These are phyloP conservation scores for Gardenia jasminoides DNA, from an alignment of 257 asterid species.

Conservation along the genomic window DNA sequence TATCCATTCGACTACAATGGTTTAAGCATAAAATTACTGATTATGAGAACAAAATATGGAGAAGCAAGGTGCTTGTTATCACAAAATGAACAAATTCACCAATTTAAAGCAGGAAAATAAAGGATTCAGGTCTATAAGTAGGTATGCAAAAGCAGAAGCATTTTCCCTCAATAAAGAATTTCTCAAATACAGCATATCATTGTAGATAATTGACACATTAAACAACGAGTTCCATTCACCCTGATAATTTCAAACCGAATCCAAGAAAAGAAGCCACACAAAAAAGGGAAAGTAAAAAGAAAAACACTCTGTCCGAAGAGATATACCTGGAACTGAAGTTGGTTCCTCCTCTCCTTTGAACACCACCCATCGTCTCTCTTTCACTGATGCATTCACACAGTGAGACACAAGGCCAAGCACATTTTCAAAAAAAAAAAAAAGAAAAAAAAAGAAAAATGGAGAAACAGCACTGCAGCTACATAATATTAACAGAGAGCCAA, in stretches of 20 bases:
- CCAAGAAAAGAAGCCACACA: background rate
- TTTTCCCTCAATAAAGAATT: background rate
- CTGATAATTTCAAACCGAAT: background rate
- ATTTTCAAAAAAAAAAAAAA: no score
- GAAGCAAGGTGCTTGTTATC: background rate
- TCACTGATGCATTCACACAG: conserved; percentile 49
- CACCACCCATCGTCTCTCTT: conserved; percentile 85
- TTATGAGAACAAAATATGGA: conserved; percentile 14
- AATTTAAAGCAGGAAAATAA: background rate
- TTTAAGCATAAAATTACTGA: conserved; percentile 30
- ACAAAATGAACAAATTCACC: background rate
- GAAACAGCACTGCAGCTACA: background rate
- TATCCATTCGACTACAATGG: conserved; percentile 92
- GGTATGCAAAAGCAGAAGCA: background rate
- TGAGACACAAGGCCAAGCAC: background rate
- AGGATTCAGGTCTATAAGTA: background rate
- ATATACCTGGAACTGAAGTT: conserved; percentile 78
- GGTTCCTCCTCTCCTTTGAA: conserved; percentile 95
- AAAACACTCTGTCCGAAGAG: background rate
- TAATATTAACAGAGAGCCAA: background rate
- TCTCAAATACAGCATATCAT: background rate
- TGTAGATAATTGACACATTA: background rate
- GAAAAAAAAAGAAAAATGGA: no score
- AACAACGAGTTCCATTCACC: background rate
- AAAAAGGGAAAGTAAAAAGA: background rate